These are phyloP conservation scores for Ceratobasidium sp. DNA, from an alignment of 1,284 basidiomycete species.

Conservation along the genomic window DNA sequence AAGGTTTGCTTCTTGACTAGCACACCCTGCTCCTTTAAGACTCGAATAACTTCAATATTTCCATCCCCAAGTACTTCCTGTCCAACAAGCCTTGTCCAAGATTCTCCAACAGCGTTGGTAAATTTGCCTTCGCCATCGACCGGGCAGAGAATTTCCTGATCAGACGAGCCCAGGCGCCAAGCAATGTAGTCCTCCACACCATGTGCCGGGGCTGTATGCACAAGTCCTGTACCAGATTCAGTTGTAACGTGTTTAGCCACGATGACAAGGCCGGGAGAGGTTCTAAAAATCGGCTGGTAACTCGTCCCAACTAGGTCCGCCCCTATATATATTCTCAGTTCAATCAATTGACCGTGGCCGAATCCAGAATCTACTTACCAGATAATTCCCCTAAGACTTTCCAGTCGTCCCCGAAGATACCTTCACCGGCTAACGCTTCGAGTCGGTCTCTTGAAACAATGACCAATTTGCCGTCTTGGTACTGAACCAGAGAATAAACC, in stretches of 20 bases:
- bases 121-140: slow-evolving; percentile 87
- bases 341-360: not conserved
- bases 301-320: slow-evolving; percentile 69
- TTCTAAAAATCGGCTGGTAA: slow-evolving; percentile 79
- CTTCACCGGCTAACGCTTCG: slow-evolving; percentile 58
- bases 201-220: slow-evolving; percentile 96
- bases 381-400: slow-evolving; percentile 62
- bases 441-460: slow-evolving; percentile 81
- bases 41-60: slow-evolving; percentile 69
- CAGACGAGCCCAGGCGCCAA: slow-evolving; percentile 62
- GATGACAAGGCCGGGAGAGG: slow-evolving; percentile 62
- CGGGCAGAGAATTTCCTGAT: slow-evolving; percentile 67
- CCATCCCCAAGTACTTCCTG: slow-evolving; percentile 80
- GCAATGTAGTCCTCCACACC: slow-evolving; percentile 91
- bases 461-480: slow-evolving; percentile 56
- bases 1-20: slow-evolving; percentile 77
- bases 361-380: slow-evolving; percentile 57
- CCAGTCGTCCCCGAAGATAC: slow-evolving; percentile 62
- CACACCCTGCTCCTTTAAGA: slow-evolving; percentile 67
- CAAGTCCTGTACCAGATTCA: slow-evolving; percentile 93
- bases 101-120: slow-evolving; percentile 63
- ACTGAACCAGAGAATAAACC: slow-evolving; percentile 72
- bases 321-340: slow-evolving; percentile 58
- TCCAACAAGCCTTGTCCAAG: slow-evolving; percentile 64
- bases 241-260: slow-evolving; percentile 78